Evolutionary conservation across 2,329 filamentous ascomycete genomes (phyloP).

Genomic region (Diaporthe sp.): DNA sequence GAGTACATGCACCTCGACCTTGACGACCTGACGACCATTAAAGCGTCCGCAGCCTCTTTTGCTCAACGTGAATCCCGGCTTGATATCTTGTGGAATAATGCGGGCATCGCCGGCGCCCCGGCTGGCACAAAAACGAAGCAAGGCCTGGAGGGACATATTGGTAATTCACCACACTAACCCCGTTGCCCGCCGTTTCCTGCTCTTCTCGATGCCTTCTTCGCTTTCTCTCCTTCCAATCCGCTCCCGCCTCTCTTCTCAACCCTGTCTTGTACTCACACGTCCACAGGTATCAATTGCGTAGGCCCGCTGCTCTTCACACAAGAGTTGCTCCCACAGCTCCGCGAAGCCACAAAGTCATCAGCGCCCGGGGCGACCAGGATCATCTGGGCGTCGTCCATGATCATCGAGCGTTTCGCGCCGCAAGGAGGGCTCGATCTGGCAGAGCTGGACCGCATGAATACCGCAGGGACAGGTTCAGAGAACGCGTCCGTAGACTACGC

Average conservation of each 20-base stretch:
- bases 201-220: no score
- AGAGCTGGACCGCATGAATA: conserved; percentile 35
- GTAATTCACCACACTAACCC: background rate
- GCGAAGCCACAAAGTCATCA: conserved; percentile 45
- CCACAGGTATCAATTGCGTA: conserved; percentile 50
- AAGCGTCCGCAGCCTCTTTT: conserved; percentile 54
- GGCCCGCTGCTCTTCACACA: conserved; percentile 52
- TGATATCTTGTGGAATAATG: conserved; percentile 60
- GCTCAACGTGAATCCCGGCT: conserved; percentile 54
- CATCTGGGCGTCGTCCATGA: conserved; percentile 49
- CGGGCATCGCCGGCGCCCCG: conserved; percentile 47
- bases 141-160: conserved; percentile 52
- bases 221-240: background rate
- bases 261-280: background rate
- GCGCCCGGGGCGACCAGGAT: conserved; percentile 47
- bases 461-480: conserved; percentile 29
- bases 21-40: conserved; percentile 57
- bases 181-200: background rate
- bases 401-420: conserved; percentile 38
- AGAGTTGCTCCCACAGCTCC: conserved; percentile 52
- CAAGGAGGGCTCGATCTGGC: conserved; percentile 32
- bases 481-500: conserved; percentile 35
- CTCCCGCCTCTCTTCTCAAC: background rate
- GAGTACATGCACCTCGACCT: conserved; percentile 57
- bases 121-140: conserved; percentile 47